Base-by-base conservation (phyloP, 192 early-diverging fungal genomes). In the Backusella tarrabulga region DNA sequence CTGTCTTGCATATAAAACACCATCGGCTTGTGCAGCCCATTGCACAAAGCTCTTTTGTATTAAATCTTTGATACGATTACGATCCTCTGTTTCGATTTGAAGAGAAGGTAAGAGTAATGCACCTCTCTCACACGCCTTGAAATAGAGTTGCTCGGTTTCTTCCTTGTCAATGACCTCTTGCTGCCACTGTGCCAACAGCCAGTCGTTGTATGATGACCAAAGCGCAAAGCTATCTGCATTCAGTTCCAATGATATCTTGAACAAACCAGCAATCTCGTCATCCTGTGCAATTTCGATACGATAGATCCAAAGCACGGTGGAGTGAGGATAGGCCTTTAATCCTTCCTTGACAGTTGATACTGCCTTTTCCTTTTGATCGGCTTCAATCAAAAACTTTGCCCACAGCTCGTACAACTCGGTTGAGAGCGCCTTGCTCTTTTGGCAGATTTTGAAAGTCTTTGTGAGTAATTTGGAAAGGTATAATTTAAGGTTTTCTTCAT, bases 391-490 rank as follows among this genome's bases (percentile, higher is more conserved):
- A 44, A 84, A 79, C 34, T 87, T 76, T 46, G 88, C 74, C 77
- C 91, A 88, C 3, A 77, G 34, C 21, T 91, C 66, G 63, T 91
- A 94, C 72, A 92, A 34, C 32, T 81, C 73, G 35, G 83, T 84
- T 11, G 88, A 85, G 11, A 87, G 80, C 17, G 80, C 40, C 7
- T 84, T 72, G 11, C 9, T 29, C 66, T 85, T 85, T 74, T 86
- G 44, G 19, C 86, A 87, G 6, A 84, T 38, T n/a, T 86, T 82
- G 74, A 87, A 88, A 38, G 87, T 77, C 35, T 84, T 85, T 21
- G 83, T 73, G 19, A 94, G 87, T 3, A 87, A 83, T 73, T 87
- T 87, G 23, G 83, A 82, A 44, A 92, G 83, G 81, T 90, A 92
- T 67, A 89, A 80, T 77, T 85, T 86, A 80, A 94, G 79, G 73